Base-by-base conservation (phyloP, 2,329 filamentous ascomycete species). In the Paraphoma sp. region DNA sequence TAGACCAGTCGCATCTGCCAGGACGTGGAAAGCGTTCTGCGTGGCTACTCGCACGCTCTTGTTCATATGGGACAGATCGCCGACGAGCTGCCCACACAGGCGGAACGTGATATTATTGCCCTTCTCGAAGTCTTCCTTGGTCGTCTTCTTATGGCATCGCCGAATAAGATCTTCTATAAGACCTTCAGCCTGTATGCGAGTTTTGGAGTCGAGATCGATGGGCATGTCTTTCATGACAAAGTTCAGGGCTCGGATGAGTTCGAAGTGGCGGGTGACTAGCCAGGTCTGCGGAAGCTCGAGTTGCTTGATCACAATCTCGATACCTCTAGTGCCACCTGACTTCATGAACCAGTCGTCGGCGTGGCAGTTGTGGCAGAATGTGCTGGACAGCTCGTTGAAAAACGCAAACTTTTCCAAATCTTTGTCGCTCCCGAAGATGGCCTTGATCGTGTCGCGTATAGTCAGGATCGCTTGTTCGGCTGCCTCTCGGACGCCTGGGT, bases 341-440 rank as follows among this genome's bases (percentile, higher is more conserved):
- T 99, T 99, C 50, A 93, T 93, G 72, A 97, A 99, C 95, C 96
- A 99, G 69, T 99, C 95, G 74, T 99, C 94, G 68, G 95, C 93
- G 68, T 97, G 93, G 75, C 95, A 99, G 63, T 92, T 93, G 74
- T 99, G 95, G 67, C 92, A 95, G 74, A 98, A 97, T 0, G 88
- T 89, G 57, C 87, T 90, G 40, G 90, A 89, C 6, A 99, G 82
- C 68, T 94, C 89, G 56, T 84, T 85, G 78, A 99, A 99, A 77
- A 99, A 92, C 0, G 89, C 87, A 8, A 99, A 83, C 53, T 87
- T 88, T 33, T 91, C 87, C 31, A 93, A 88, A 51, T 90, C 85
- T 18, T 84, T 84, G 40, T 88, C 81, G 0, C 86, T 87, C 2
- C 93, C 93, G 63, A 98, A 92, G 33, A 99, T 92, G 7, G 87